Evolutionary conservation across 257 asterid species (phyloP).

Genomic region (Solanum ossicruentum): DNA sequence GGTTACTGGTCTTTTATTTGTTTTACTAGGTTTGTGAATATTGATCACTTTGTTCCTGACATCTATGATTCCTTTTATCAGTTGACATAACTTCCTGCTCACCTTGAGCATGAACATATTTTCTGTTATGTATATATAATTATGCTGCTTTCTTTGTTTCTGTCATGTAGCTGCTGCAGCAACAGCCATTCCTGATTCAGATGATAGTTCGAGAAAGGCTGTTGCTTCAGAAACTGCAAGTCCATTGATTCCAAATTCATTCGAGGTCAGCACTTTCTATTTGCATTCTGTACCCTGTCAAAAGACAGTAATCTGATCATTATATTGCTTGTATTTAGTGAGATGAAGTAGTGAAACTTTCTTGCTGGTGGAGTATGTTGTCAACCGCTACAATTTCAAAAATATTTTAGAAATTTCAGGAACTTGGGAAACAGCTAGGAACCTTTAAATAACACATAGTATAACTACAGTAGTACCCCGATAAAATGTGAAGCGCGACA

Average conservation of each 20-base stretch:
- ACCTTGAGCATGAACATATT: neutral
- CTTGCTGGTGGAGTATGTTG: neutral
- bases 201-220: slow-evolving; percentile 21
- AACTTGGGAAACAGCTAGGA: neutral
- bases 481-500: neutral
- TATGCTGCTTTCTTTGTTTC: neutral
- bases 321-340: neutral
- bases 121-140: neutral
- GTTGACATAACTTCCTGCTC: neutral
- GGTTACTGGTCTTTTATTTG: neutral
- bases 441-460: neutral
- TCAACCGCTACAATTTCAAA: neutral
- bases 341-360: neutral
- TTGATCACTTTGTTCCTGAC: neutral
- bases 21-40: neutral
- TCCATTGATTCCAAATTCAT: slow-evolving; percentile 34
- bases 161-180: neutral
- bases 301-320: neutral
- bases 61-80: neutral
- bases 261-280: slow-evolving; percentile 33
- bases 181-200: slow-evolving; percentile 17
- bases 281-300: neutral
- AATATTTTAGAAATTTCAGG: neutral
- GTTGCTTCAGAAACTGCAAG: slow-evolving; percentile 21
- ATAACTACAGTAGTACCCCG: neutral